Base-by-base conservation (phyloP, 2,329 filamentous ascomycete species). In the Hymenoscyphus fraxineus region DNA sequence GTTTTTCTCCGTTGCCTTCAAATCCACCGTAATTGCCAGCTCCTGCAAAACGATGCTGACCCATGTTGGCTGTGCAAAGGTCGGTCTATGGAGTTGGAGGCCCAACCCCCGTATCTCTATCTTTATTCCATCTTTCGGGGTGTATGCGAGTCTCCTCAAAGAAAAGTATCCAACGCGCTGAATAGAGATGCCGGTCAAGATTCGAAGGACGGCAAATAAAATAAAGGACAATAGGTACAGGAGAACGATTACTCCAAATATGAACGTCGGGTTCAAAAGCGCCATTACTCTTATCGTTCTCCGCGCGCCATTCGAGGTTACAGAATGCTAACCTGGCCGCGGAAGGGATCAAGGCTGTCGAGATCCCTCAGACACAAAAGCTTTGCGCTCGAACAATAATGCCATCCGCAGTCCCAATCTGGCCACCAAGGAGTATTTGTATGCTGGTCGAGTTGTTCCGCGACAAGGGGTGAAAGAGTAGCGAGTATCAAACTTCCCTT, bases 21-120 rank as follows among this genome's bases (percentile, higher is more conserved):
- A 80, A 74, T 99, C 92, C 55, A 98, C 77, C 0, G 92, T 96
- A 60, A 99, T 83, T 59, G 88, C 90, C 59, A 97, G 81, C 75
- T 97, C 95, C 72, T 87, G 91, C 65, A 99, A 79, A 9, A 95
- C 91, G 60, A 99, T 83, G 76, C 93, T 98, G 72, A 97, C 81
- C 93, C 94, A 98, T 67, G 96, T 98, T 56, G 95, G 95, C 76
- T 98, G 93, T 58, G 94, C 92, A 78, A 99, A 98, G 6, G 95
- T 98, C 13, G 95, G 95, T 4, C 93, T 88, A 78, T 99, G 95
- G 68, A 98, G 78, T 64, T 91, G 90, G 72, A 99, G 82, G 56
- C 95, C 93, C 61, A 99, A 82, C 60, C 93, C 92, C 60, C 95
- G 88, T 64, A 99, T 88, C 77, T 97, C 92, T 77, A 99, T 87